phyloP scores from a whole-genome alignment of 1,139 yeast species.

The Suhomyces atakaporum region DNA sequence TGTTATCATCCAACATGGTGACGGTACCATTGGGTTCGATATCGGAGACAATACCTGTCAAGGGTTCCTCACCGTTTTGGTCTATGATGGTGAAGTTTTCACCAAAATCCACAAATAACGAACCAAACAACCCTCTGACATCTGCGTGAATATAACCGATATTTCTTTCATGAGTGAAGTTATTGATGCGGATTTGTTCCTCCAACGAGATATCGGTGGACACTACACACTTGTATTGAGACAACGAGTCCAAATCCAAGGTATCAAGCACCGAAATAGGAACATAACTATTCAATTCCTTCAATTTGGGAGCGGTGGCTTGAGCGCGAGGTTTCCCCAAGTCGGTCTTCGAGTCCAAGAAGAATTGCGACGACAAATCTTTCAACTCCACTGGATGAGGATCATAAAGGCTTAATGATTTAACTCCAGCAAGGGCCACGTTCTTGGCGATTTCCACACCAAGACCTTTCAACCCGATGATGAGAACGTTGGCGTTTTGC shows the following conservation, averaged over 20 bases:
- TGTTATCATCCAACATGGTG: slow-evolving; percentile 84
- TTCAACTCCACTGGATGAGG: slow-evolving; percentile 65
- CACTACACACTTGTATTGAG: slow-evolving; percentile 76
- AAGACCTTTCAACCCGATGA: slow-evolving; percentile 85
- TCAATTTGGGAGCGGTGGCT: slow-evolving; percentile 63
- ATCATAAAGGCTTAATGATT: slow-evolving; percentile 85
- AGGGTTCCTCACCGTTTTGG: slow-evolving; percentile 90
- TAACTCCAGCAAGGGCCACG: slow-evolving; percentile 96
- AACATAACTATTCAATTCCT: slow-evolving; percentile 86
- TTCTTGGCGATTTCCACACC: slow-evolving; percentile 97
- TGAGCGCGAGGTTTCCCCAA: slow-evolving; percentile 78
- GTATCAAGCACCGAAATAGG: slow-evolving; percentile 73
- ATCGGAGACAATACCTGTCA: slow-evolving; percentile 81
- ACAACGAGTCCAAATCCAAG: slow-evolving; percentile 51
- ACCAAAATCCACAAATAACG: slow-evolving; percentile 89
- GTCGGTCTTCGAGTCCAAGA: slow-evolving; percentile 61
- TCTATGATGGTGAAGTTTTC: slow-evolving; percentile 76
- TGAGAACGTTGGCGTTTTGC: slow-evolving; percentile 88
- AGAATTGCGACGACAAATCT: slow-evolving; percentile 90
- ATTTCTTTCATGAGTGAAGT: slow-evolving; percentile 67
- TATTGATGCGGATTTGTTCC: slow-evolving; percentile 74
- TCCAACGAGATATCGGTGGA: slow-evolving; percentile 76
- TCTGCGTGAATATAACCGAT: slow-evolving; percentile 84
- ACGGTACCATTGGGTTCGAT: slow-evolving; percentile 89
- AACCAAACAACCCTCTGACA: slow-evolving; percentile 85